These are phyloP conservation scores for Colletotrichum shisoi DNA, from an alignment of 2,329 filamentous ascomycete species.

Conservation along the genomic window DNA sequence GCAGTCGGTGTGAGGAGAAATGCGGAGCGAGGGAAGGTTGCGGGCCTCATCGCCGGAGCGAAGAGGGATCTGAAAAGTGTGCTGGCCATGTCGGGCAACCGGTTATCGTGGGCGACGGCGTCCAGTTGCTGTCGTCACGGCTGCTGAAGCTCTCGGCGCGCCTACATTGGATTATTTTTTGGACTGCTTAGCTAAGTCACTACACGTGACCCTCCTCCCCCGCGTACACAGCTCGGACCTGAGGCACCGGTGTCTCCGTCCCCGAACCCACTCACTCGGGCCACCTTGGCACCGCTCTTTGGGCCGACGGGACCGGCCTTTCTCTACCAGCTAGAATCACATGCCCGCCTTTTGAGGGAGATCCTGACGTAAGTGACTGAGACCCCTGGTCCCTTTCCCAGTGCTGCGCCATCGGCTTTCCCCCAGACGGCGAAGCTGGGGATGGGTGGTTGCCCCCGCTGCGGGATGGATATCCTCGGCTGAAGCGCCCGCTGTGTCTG, in stretches of 20 bases:
- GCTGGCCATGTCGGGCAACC: constrained; percentile 45
- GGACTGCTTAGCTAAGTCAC: constrained; percentile 25
- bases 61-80: constrained; percentile 49
- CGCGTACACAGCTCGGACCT: neutral
- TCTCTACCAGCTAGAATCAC: constrained; percentile 20
- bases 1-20: constrained; percentile 37
- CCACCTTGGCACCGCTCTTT: constrained; percentile 20
- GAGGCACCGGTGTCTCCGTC: constrained; percentile 20
- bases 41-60: constrained; percentile 45
- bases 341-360: constrained; percentile 26
- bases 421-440: constrained; percentile 23
- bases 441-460: constrained; percentile 19
- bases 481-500: constrained; percentile 38
- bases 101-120: neutral
- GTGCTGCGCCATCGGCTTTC: constrained; percentile 25
- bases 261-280: constrained; percentile 32
- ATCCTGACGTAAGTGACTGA: constrained; percentile 36
- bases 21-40: constrained; percentile 35
- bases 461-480: constrained; percentile 43
- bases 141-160: constrained; percentile 7
- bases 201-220: neutral
- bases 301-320: constrained; percentile 25
- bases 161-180: constrained; percentile 15
- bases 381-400: constrained; percentile 20
- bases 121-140: constrained; percentile 29